Evolutionary conservation across 1,139 yeast genomes (phyloP), one percentile per base, ranked within the genome.

Genomic region (Hanseniaspora uvarum): DNA sequence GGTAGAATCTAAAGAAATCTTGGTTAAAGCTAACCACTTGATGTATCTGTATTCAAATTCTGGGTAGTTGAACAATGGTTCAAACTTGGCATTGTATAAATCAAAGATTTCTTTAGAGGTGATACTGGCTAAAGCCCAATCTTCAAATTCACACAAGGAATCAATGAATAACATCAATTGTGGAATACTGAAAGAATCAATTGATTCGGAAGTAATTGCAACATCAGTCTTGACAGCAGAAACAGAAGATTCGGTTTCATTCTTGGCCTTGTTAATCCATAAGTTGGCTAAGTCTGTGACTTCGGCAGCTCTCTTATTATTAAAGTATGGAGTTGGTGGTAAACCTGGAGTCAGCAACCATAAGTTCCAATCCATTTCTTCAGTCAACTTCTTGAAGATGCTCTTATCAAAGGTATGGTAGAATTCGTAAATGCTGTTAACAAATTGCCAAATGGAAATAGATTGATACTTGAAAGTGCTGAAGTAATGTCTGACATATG

Each of bases 291-390:
- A 73, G 5, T 65, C 61, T 62, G 80, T 80, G 61, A 92, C 86
- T 62, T 78, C 77, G 61, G 84, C 88, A 14, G 84, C 95, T 60
- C 87, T 71, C 1, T 81, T 71, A 4, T 94, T 85, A 65, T 86
- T 88, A 63, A 87, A 87, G 33, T 78, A 64, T 18, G 94, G 95
- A 65, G 79, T 83, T 55, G 89, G 92, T 45, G 96, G 96, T 76
- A 88, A 77, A 1, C 96, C 96, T 3, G 94, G 84, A 44, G 75
- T 71, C 67, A 76, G 83, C 56, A 86, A 72, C 95, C 96, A 88
- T 33, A 79, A 68, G 54, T 86, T 75, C 95, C 96, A 88, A 67
- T 88, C 95, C 52, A 88, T 77, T 12, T 74, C 59, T 61, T 86
- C 86, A 60, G 86, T 73, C 28, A 73, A 60, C 21, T 59, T 53